Evolutionary conservation across 768 basidiomycete species (phyloP).

Genomic region (Mycena leptocephala): DNA sequence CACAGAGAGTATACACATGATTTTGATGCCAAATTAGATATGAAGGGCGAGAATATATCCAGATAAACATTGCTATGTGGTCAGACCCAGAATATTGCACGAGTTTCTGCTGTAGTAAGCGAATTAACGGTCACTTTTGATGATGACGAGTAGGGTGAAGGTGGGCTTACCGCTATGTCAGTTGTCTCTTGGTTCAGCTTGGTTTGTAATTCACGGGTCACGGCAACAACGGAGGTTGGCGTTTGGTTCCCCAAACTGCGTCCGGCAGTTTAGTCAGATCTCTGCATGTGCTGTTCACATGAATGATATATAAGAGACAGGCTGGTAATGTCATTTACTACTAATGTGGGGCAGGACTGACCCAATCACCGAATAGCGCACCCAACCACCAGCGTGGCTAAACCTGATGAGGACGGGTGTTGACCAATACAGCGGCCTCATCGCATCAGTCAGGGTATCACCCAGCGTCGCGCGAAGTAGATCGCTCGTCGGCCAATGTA

Average conservation of each 20-base stretch:
- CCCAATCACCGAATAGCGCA: slow-evolving; percentile 46
- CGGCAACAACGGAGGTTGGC: slow-evolving; percentile 36
- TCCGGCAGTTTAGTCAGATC: slow-evolving; percentile 39
- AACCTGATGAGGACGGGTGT: slow-evolving; percentile 37
- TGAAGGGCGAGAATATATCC: no score
- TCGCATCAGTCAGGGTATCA: slow-evolving; percentile 45
- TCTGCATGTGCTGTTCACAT: slow-evolving; percentile 41
- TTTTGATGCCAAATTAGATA: no score
- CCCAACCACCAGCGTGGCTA: slow-evolving; percentile 45
- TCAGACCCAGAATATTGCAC: no score
- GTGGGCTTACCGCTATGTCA: slow-evolving; percentile 18
- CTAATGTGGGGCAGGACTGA: slow-evolving; percentile 8
- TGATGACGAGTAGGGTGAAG: not conserved
- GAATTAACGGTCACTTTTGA: no score
- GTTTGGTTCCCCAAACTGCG: slow-evolving; percentile 44
- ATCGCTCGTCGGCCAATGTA: slow-evolving; percentile 40
- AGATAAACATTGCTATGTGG: no score
- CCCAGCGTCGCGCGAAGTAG: slow-evolving; percentile 39
- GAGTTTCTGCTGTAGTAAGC: no score
- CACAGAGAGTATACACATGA: no score
- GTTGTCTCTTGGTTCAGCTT: slow-evolving; percentile 37
- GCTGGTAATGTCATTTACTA: no score
- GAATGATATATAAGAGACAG: not conserved
- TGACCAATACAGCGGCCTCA: slow-evolving; percentile 45
- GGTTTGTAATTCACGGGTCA: slow-evolving; percentile 39